Percentiles rank a stretch among this genome's conserved stretches.
These are phyloP conservation scores for Platismatia glauca DNA, from an alignment of 495 filamentous ascomycete species.

Conservation along the genomic window DNA sequence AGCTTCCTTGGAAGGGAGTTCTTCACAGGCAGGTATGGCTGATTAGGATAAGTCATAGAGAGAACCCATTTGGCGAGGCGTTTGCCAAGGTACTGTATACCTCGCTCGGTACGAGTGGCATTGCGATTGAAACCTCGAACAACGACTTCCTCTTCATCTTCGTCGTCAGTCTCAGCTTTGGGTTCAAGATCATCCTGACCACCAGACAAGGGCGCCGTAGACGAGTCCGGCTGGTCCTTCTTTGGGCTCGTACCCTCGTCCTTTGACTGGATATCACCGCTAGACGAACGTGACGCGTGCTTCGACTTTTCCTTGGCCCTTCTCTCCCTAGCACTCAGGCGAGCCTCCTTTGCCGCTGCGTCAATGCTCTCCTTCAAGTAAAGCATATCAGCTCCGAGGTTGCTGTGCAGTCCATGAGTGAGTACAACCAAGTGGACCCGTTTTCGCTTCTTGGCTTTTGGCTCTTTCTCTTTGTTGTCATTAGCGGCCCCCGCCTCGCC, in stretches of 20 bases:
- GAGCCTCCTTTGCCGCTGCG: conserved; percentile 60
- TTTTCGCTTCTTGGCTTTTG: conserved; percentile 38
- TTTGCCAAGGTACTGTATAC: conserved; percentile 95
- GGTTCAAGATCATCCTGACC: conserved; percentile 32
- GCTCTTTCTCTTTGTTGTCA: conserved; percentile 7
- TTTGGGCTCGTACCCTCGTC: conserved; percentile 11
- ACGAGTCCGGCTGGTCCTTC: conserved; percentile 19
- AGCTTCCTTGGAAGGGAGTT: conserved; percentile 41
- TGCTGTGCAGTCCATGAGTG: conserved; percentile 93
- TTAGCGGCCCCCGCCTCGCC: background rate
- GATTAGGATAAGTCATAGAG: conserved; percentile 82
- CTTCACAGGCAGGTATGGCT: conserved; percentile 67
- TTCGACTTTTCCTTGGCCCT: conserved; percentile 36
- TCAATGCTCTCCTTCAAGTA: conserved; percentile 97
- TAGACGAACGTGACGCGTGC: conserved; percentile 13
- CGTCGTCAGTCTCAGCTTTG: conserved; percentile 34
- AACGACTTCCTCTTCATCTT: conserved; percentile 80
- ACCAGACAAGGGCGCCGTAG: conserved; percentile 16
- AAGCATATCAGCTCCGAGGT: conserved; percentile 94
- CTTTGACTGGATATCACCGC: conserved; percentile 16
- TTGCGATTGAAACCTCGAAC: conserved; percentile 90
- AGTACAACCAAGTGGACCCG: conserved; percentile 84
- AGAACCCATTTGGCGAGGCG: conserved; percentile 86
- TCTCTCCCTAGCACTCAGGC: conserved; percentile 49
- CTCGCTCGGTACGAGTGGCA: conserved; percentile 79